A percentile compares a stretch with the other conserved stretches of the same genome.
Conservation (phyloP, 78 protist genomes). For the Dictyostelium firmibasis region DNA sequence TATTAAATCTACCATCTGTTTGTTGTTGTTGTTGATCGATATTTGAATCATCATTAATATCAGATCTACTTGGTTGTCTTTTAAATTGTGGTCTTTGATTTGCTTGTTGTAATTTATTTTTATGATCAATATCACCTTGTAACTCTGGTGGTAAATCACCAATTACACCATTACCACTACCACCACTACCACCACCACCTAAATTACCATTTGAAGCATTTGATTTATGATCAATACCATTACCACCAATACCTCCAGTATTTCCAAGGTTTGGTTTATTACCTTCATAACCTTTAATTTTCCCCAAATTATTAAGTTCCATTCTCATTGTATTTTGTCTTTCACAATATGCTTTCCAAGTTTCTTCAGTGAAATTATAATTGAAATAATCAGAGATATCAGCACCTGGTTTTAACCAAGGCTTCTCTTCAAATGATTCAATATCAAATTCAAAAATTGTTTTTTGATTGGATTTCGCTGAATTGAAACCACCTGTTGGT, state of each 20-base stretch:
- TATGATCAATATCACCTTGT: not conserved
- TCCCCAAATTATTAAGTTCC: slow-evolving; percentile 58
- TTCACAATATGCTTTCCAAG: slow-evolving; percentile 89
- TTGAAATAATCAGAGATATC: slow-evolving; percentile 93
- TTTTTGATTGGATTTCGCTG: slow-evolving; percentile 23
- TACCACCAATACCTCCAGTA: not conserved
- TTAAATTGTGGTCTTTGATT: not conserved
- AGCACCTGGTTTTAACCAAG: slow-evolving; percentile 90
- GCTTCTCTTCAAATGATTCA: slow-evolving; percentile 82
- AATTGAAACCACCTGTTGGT: slow-evolving; percentile 4
- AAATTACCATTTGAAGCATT: not conserved
- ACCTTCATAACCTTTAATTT: slow-evolving; percentile 65
- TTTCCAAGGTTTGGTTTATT: not conserved
- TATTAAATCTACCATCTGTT: not conserved
- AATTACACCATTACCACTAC: not conserved
- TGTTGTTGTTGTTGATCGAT: not conserved
- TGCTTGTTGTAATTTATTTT: not conserved
- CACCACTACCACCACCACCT: not conserved
- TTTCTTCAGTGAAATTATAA: slow-evolving; percentile 92
- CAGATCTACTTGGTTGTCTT: not conserved
- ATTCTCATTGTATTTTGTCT: slow-evolving; percentile 73
- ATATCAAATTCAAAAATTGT: slow-evolving; percentile 67
- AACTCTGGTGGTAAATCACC: slow-evolving; percentile 72
- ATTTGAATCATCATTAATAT: not conserved
- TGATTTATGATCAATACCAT: not conserved